Percentiles rank a stretch among this genome's conserved stretches.
phyloP scores from a whole-genome alignment of 2,329 filamentous ascomycete species.

The Fusarium sp. region DNA sequence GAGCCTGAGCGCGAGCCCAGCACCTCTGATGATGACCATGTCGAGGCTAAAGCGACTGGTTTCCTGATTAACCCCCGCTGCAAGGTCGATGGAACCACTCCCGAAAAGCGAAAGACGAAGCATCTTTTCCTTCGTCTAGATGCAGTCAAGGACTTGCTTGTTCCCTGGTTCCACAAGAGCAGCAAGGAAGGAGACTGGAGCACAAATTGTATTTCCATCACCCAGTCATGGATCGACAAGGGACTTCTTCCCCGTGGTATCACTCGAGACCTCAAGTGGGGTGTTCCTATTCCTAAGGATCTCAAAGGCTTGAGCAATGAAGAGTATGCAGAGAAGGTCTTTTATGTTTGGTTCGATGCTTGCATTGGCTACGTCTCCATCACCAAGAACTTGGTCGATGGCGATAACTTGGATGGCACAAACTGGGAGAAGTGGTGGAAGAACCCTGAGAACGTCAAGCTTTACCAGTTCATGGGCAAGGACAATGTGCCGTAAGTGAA shows the following conservation, averaged over 20 bases:
- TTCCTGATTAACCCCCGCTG: conserved; percentile 84
- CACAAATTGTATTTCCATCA: conserved; percentile 78
- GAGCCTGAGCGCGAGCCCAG: conserved; percentile 59
- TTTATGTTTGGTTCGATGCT: conserved; percentile 94
- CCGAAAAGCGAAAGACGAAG: conserved; percentile 83
- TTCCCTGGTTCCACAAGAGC: conserved; percentile 79
- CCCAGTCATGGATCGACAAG: conserved; percentile 82
- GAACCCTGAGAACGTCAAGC: conserved; percentile 84
- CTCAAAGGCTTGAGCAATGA: conserved; percentile 61
- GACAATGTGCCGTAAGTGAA: conserved; percentile 64
- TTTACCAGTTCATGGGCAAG: conserved; percentile 97
- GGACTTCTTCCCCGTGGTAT: conserved; percentile 89
- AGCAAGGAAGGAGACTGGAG: conserved; percentile 81
- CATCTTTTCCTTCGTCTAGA: conserved; percentile 92
- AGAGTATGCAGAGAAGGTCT: conserved; percentile 72
- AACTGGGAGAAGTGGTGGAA: conserved; percentile 97
- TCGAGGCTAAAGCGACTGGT: conserved; percentile 51
- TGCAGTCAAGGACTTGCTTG: conserved; percentile 79
- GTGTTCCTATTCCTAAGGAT: conserved; percentile 64
- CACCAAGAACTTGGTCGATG: conserved; percentile 83
- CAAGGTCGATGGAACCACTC: conserved; percentile 87
- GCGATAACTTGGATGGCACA: conserved; percentile 56
- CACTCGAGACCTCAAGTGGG: conserved; percentile 93
- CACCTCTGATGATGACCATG: conserved; percentile 46
- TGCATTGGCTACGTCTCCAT: conserved; percentile 97